These are phyloP conservation scores for Chaetomiaceae sp. DNA, from an alignment of 2,329 filamentous ascomycete species.

Conservation along the genomic window DNA sequence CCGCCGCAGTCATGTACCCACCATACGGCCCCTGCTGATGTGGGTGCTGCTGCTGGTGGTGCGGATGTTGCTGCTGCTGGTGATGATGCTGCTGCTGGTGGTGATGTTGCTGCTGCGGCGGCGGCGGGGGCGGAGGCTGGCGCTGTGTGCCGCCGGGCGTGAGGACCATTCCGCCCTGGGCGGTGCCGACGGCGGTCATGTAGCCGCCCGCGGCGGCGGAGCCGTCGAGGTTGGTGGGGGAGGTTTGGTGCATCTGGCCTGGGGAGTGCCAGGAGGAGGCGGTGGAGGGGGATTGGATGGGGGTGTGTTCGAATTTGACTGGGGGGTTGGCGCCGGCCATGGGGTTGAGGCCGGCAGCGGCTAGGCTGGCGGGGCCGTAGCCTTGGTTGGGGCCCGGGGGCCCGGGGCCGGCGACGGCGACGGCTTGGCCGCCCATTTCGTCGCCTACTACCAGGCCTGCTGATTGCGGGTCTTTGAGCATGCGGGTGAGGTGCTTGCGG, in stretches of 20 bases:
- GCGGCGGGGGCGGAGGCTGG: slow-evolving; percentile 6
- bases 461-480: slow-evolving; percentile 62
- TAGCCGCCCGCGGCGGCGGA: slow-evolving; percentile 37
- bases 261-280: slow-evolving; percentile 48
- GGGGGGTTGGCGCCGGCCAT: slow-evolving; percentile 27
- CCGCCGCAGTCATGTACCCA: slow-evolving; percentile 13
- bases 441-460: slow-evolving; percentile 29
- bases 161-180: slow-evolving; percentile 35
- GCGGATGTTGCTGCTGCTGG: slow-evolving; percentile 27
- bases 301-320: slow-evolving; percentile 51
- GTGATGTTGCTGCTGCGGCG: slow-evolving; percentile 12
- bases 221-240: slow-evolving; percentile 40
- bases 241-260: slow-evolving; percentile 46
- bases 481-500: slow-evolving; percentile 79
- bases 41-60: slow-evolving; percentile 1
- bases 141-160: slow-evolving; percentile 32
- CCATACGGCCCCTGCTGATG: slow-evolving; percentile 11
- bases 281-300: slow-evolving; percentile 50
- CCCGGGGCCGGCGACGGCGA: slow-evolving; percentile 16
- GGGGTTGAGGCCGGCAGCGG: neutral
- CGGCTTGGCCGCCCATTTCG: slow-evolving; percentile 33
- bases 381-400: slow-evolving; percentile 10
- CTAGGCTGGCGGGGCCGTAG: slow-evolving; percentile 9
- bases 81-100: neutral
- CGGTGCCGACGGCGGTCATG: slow-evolving; percentile 38